Base-by-base conservation (phyloP, 2,329 filamentous ascomycete species). In the Alternaria hordeiaustralica region DNA sequence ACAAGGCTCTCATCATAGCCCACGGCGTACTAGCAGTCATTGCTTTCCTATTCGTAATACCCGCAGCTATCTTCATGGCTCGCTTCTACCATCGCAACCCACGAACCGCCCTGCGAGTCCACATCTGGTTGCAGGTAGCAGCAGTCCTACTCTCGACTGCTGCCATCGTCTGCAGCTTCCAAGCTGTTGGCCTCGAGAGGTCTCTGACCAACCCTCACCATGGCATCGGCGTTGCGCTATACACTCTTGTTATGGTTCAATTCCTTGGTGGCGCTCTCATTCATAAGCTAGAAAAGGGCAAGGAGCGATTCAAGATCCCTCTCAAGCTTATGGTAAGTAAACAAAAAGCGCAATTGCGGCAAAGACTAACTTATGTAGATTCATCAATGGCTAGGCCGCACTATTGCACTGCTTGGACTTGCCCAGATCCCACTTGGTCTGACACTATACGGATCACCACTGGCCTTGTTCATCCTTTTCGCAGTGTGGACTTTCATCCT, bases 381-480 rank as follows among this genome's bases (percentile, higher is more conserved):
- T 45, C 96, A 99, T 81, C 92, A 94, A 76, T 97, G 96, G 93
- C 82, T 92, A 18, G 96, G 96, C 18, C 86, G 94, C 61, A 83
- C 87, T 1, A 88, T 95, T 71, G 91, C 92, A 3, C 81, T 98
- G 18, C 84, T 99, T 5, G 96, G 93, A 0, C 89, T 98, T 68
- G 87, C 90, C 4, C 96, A 99, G 77, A 88, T 99, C 11, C 92
- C 96, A 0, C 85, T 99, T 1, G 96, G 96, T 0, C 84, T 99
- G 50, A 94, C 94, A 0, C 85, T 99, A 1, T 99, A 97, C 74
- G 96, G 96, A 6, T 97, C 94, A 28, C 95, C 96, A 6, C 89
- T 91, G 73, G 88, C 87, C 41, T 86, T 94, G 4, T 99, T 98
- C 78, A 89, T 99, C 56, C 84, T 98, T 4, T 99, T 92, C 75